phyloP scores from a whole-genome alignment of 495 filamentous ascomycete genomes.

The Collariella sp. region DNA sequence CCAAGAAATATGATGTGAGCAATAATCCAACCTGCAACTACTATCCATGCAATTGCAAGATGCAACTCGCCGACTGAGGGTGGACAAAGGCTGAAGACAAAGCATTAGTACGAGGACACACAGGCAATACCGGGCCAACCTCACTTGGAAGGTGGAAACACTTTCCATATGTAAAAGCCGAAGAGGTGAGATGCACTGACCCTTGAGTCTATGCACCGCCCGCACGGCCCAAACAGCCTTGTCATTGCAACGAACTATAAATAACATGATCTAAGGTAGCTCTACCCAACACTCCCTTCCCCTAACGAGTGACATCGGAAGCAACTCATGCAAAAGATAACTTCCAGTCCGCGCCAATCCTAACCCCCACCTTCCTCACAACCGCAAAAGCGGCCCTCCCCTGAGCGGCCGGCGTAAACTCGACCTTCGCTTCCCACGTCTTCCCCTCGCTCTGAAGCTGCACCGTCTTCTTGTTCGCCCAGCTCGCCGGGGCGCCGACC shows the following conservation, averaged over 20 bases:
- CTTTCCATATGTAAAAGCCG: not conserved
- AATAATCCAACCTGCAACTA: not conserved
- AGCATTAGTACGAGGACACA: too few species aligned
- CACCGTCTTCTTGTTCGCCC: conserved; percentile 60
- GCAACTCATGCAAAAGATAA: conserved; percentile 42
- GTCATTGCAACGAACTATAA: too few species aligned
- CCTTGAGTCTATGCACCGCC: not conserved
- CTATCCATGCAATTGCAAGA: too few species aligned
- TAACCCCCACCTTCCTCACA: conserved; percentile 67
- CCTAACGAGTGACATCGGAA: not conserved
- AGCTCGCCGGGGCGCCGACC: conserved; percentile 57
- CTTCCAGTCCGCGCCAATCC: conserved; percentile 74
- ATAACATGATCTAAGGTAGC: too few species aligned
- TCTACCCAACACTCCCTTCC: too few species aligned
- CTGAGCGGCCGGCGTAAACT: conserved; percentile 49
- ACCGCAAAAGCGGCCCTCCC: conserved; percentile 70
- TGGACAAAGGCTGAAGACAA: too few species aligned
- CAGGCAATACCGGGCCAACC: not conserved
- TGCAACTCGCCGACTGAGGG: too few species aligned
- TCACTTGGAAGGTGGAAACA: not conserved
- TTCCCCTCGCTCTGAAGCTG: conserved; percentile 60
- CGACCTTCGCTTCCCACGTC: conserved; percentile 49
- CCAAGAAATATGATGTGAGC: not conserved
- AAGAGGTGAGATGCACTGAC: not conserved
- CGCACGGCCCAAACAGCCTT: not conserved